Evolutionary conservation across 2,329 filamentous ascomycete species (phyloP).

Genomic region (Exophiala lecanii-corni): DNA sequence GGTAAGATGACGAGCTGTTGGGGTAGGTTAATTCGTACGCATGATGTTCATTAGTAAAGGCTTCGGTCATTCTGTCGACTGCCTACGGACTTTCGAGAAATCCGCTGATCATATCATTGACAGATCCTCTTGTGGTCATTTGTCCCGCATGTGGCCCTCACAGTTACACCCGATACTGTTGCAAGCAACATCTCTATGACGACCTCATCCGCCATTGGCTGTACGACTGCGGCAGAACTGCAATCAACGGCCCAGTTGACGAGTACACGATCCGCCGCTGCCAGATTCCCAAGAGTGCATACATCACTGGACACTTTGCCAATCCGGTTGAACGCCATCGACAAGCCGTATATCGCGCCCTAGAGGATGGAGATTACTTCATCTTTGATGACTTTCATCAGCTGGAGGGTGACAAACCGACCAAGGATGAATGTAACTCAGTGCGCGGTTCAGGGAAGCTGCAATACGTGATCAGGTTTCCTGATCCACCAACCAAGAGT

Average conservation of each 20-base stretch:
- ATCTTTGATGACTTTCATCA: constrained; percentile 21
- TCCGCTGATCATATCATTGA: background rate
- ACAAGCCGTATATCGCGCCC: constrained; percentile 24
- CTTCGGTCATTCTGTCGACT: no score
- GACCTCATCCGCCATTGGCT: constrained; percentile 36
- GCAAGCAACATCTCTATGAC: constrained; percentile 32
- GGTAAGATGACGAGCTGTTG: constrained; percentile 30
- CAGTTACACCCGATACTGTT: constrained; percentile 37
- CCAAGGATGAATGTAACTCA: constrained; percentile 12
- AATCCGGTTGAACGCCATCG: constrained; percentile 34
- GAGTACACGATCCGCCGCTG: constrained; percentile 14
- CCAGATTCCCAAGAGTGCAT: constrained; percentile 14
- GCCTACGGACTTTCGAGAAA: no score
- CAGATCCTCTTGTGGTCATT: constrained; percentile 32
- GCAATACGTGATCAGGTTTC: constrained; percentile 9
- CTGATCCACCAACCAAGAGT: constrained; percentile 3
- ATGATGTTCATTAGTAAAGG: no score
- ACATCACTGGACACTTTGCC: constrained; percentile 25
- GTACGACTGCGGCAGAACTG: constrained; percentile 13
- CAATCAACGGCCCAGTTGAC: constrained; percentile 17
- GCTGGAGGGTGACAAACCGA: constrained; percentile 11
- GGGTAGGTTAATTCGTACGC: constrained; percentile 17
- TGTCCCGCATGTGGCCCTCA: constrained; percentile 39
- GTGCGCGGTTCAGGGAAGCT: constrained; percentile 15
- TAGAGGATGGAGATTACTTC: constrained; percentile 21